phyloP scores from a whole-genome alignment of 176 grass and related monocot species.

The Rhynchospora pubera region DNA sequence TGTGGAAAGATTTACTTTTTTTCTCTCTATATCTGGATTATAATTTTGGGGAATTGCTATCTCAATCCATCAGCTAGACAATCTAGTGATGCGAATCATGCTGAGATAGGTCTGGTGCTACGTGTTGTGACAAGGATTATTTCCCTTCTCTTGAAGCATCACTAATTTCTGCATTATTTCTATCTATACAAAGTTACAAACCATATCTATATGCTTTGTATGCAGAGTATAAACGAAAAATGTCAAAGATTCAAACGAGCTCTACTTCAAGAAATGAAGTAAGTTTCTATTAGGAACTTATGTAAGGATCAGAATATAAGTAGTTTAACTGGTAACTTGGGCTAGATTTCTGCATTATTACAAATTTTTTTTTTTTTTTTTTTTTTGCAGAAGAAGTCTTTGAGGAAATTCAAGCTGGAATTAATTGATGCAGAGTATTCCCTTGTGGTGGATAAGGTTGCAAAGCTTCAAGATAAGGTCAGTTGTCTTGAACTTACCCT shows the following conservation, averaged over 20 bases:
- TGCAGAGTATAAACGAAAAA: conserved; percentile 70
- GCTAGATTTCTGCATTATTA: too few relatives aligned
- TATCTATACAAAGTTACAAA: background rate
- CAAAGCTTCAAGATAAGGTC: conserved; percentile 83
- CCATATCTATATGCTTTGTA: conserved; percentile 12
- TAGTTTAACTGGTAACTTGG: background rate
- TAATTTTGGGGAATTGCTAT: too few relatives aligned
- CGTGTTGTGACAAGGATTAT: background rate
- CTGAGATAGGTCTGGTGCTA: background rate
- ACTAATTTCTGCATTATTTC: background rate
- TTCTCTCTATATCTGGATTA: too few relatives aligned
- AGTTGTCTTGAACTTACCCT: conserved; percentile 19
- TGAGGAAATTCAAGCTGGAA: conserved; percentile 78
- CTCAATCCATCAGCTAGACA: too few relatives aligned
- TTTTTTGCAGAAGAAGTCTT: conserved; percentile 69
- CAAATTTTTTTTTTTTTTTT: conserved; percentile 24
- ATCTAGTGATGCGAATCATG: too few relatives aligned
- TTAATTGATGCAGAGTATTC: conserved; percentile 77
- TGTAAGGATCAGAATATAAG: background rate
- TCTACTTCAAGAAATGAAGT: conserved; percentile 59
- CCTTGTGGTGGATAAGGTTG: conserved; percentile 71
- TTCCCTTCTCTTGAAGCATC: background rate
- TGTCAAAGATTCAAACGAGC: conserved; percentile 52
- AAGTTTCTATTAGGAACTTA: conserved; percentile 15
- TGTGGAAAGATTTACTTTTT: too few relatives aligned